These are phyloP conservation scores for Boletus subparvulus DNA, from an alignment of 768 basidiomycete species.

Conservation along the genomic window DNA sequence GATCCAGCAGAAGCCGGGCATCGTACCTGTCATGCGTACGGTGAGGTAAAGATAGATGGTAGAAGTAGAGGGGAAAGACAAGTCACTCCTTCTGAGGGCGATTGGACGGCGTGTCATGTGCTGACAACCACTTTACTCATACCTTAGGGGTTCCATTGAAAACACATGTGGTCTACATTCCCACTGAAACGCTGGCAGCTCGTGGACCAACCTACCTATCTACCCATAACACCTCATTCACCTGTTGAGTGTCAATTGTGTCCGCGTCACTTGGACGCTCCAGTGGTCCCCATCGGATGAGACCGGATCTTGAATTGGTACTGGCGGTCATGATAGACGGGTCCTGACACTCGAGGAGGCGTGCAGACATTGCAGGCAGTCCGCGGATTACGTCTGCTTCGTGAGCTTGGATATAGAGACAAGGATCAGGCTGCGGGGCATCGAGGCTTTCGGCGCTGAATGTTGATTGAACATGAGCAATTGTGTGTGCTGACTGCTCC, in stretches of 20 bases:
- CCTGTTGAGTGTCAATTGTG: neutral
- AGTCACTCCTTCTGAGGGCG: slow-evolving; percentile 3
- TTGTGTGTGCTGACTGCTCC: slow-evolving; percentile 2
- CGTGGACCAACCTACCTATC: slow-evolving; percentile 69
- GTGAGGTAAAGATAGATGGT: slow-evolving; percentile 21
- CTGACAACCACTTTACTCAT: slow-evolving; percentile 7
- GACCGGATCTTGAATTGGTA: slow-evolving; percentile 27
- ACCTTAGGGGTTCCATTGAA: slow-evolving; percentile 5
- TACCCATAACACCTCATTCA: slow-evolving; percentile 52
- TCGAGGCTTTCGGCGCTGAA: neutral
- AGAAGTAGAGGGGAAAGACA: slow-evolving; percentile 19
- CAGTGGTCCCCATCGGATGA: slow-evolving; percentile 35
- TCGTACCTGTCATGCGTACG: slow-evolving; percentile 60
- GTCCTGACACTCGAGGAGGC: slow-evolving; percentile 33
- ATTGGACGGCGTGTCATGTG: slow-evolving; percentile 3
- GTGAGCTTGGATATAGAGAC: slow-evolving; percentile 63
- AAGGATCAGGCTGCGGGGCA: slow-evolving; percentile 19
- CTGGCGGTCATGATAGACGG: slow-evolving; percentile 1
- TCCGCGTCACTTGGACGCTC: slow-evolving; percentile 10
- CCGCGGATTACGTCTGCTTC: slow-evolving; percentile 73
- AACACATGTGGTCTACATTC: slow-evolving; percentile 5
- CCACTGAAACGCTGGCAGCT: slow-evolving; percentile 7
- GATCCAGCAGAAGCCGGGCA: slow-evolving; percentile 69
- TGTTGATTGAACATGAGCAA: slow-evolving; percentile 1
- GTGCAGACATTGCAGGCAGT: slow-evolving; percentile 39